A percentile compares a stretch with the other conserved stretches of the same genome.
Conservation (phyloP, 176 grass and related monocot genomes). For the Oryza officinalis region DNA sequence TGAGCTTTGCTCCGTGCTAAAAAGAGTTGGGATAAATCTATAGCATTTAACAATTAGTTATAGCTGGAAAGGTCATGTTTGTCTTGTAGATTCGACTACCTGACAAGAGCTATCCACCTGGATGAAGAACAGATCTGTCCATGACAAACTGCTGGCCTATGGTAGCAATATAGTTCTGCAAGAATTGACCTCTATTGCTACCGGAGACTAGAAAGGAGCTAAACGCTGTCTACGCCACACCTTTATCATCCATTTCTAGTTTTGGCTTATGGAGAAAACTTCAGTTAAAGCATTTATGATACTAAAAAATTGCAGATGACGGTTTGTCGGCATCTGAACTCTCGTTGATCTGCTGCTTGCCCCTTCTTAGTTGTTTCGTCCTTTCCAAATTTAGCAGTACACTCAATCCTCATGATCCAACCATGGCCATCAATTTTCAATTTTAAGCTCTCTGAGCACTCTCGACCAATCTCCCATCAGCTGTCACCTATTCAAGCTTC, state of each 20-base stretch:
- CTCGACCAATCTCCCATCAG: not conserved
- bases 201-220: not conserved
- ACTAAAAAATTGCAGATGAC: not conserved
- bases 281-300: not conserved
- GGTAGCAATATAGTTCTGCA: not conserved
- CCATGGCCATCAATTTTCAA: not conserved
- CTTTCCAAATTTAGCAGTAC: conserved; percentile 3
- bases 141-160: not conserved
- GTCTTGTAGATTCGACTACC: not conserved
- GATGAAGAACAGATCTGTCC: not conserved
- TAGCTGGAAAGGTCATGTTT: not conserved
- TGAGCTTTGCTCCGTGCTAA: not conserved
- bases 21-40: not conserved
- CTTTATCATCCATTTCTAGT: not conserved
- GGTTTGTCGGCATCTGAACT: not conserved
- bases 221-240: not conserved
- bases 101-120: not conserved
- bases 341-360: not conserved
- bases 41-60: not conserved
- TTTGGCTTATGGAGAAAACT: not conserved
- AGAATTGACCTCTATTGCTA: not conserved
- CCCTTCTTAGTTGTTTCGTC: not conserved
- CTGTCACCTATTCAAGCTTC: not conserved
- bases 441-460: not conserved
- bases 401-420: not conserved